Base-by-base conservation (phyloP, 2,329 filamentous ascomycete genomes). In the Aspergillus sojae region DNA sequence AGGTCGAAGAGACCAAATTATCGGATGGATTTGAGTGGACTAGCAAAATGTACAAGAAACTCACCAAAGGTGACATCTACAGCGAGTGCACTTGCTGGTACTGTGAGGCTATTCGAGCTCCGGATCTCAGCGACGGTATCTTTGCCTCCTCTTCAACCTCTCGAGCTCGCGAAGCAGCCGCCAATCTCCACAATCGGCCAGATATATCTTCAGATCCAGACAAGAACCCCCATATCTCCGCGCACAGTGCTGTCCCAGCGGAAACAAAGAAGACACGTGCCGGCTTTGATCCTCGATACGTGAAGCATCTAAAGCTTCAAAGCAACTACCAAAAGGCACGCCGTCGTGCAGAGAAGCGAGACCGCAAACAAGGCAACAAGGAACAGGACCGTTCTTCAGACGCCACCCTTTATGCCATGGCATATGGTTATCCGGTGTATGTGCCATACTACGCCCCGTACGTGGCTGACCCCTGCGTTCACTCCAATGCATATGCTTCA, bases 1-100 rank as follows among this genome's bases (percentile, higher is more conserved):
- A 94, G 77, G 88, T 96, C 26, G 87, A 89, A 56, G 89, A 93
- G 70, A 80, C 79, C 16, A 84, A 82, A 56, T 83, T 96, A 7
- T 86, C 86, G 52, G 80, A 82, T 1, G 82, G 84, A 5, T 95
- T 95, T 71, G 87, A 89, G 72, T 91, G 87, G 85, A 96, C 92
- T 0, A 87, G 84, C 71, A 89, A 88, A 68, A 79, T 76, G 1
- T 96, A 94, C 74, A 86, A 91, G 68, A 85, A 86, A 32, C 76
- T 80, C 16, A 93, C 86, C 68, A 78, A 81, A 69, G 81, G 82
- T 19, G 85, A 89, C 57, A 84, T 91, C 5, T 96, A 76, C 67
- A 73, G 70, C 67, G 74, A 76, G 63, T 76, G 74, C 54, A 75
- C 73, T 21, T 76, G 74, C 69, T 76, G 74, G 74, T 76, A 94